phyloP scores from a whole-genome alignment of 2,329 filamentous ascomycete species.

The Alternaria infectoria region DNA sequence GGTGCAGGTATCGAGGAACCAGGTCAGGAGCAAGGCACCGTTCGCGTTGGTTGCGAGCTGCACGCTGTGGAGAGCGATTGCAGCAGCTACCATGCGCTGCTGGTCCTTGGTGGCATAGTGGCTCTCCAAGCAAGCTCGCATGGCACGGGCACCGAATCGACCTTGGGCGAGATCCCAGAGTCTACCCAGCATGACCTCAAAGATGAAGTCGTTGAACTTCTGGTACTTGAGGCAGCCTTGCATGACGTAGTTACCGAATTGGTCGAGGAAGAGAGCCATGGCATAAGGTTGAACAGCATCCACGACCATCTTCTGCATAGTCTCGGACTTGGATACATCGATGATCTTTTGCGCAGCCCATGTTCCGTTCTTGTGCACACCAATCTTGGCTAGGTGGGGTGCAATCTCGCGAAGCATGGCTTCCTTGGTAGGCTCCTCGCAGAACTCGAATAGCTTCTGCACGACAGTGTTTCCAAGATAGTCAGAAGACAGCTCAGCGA shows the following conservation, averaged over 20 bases:
- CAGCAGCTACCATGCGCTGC: conserved; percentile 90
- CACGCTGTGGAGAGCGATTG: conserved; percentile 95
- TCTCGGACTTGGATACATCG: conserved; percentile 85
- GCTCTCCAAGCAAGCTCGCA: conserved; percentile 95
- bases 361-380: conserved; percentile 98
- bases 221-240: conserved; percentile 94
- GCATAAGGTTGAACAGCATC: conserved; percentile 85
- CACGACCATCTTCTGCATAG: conserved; percentile 84
- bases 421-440: conserved; percentile 87
- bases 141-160: conserved; percentile 90
- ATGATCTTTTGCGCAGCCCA: conserved; percentile 99
- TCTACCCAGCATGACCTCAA: conserved; percentile 92
- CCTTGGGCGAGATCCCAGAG: conserved; percentile 95
- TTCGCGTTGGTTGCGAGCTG: conserved; percentile 96
- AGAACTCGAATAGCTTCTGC: conserved; percentile 97
- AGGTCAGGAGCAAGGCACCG: conserved; percentile 89
- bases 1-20: conserved; percentile 98
- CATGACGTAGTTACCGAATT: conserved; percentile 98
- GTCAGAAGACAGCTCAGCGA: conserved; percentile 92
- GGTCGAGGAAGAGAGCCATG: conserved; percentile 90
- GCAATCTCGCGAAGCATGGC: conserved; percentile 88
- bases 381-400: conserved; percentile 93
- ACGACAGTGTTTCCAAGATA: conserved; percentile 99
- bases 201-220: conserved; percentile 94
- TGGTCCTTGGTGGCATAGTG: conserved; percentile 95